These are phyloP conservation scores for Penicillium waksmanii DNA, from an alignment of 495 filamentous ascomycete species.

Conservation along the genomic window DNA sequence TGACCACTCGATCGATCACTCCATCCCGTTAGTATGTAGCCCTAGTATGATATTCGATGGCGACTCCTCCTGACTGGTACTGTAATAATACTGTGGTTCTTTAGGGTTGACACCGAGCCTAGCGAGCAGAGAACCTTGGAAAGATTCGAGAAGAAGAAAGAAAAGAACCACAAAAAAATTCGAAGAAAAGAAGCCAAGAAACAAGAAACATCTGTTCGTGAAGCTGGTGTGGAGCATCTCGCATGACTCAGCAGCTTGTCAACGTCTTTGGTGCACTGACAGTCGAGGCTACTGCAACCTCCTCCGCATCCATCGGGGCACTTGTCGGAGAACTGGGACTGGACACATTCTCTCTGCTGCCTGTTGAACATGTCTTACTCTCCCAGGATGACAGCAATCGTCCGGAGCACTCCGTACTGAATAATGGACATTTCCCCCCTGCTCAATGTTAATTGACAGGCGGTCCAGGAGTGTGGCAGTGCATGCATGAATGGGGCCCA, in stretches of 20 bases:
- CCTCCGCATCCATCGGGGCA: conserved; percentile 1
- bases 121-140: conserved; percentile 12
- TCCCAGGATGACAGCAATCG: conserved; percentile 5
- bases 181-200: conserved; percentile 8
- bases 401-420: background rate
- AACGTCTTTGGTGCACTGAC: conserved; percentile 3
- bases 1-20: background rate
- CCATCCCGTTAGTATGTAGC: background rate
- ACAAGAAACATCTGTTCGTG: conserved; percentile 13
- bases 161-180: conserved; percentile 7
- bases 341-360: background rate
- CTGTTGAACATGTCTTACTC: conserved; percentile 19
- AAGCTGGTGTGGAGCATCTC: conserved; percentile 27
- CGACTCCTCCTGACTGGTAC: background rate
- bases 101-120: background rate
- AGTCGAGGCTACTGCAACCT: conserved; percentile 4
- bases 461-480: conserved; percentile 48
- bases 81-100: background rate
- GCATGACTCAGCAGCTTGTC: conserved; percentile 25
- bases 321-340: background rate
- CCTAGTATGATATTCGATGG: background rate
- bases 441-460: conserved; percentile 39
- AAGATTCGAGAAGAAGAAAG: background rate
- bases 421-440: conserved; percentile 3
- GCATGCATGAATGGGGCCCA: conserved; percentile 43